Evolutionary conservation across 441 rosid genomes (phyloP).

Genomic region (Adansonia grandidieri): DNA sequence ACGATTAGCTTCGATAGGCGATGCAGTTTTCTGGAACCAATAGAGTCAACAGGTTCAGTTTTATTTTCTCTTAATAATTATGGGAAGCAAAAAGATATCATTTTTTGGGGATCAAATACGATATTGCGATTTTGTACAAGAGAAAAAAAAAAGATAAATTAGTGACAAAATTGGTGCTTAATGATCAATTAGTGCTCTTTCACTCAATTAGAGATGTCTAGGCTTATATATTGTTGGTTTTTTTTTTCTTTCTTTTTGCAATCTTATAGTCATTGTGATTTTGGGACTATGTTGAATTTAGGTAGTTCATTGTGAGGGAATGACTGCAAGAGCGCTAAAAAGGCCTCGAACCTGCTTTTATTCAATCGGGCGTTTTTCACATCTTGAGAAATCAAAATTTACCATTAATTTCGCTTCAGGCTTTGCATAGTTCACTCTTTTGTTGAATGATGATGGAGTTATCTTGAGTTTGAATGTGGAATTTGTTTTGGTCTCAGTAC

Average conservation of each 20-base stretch:
- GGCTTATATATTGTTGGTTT: not conserved
- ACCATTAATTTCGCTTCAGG: not conserved
- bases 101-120: conserved; percentile 6
- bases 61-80: not conserved
- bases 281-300: not conserved
- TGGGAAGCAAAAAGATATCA: not conserved
- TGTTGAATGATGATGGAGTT: not conserved
- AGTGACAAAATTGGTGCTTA: not conserved
- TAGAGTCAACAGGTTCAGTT: conserved; percentile 22
- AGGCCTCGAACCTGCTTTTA: not conserved
- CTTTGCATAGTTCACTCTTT: not conserved
- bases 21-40: not conserved
- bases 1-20: conserved; percentile 35
- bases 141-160: not conserved
- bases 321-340: not conserved
- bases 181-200: not conserved
- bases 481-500: not conserved
- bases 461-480: not conserved
- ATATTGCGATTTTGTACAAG: not conserved
- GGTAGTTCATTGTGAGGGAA: not conserved
- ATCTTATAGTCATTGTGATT: not conserved
- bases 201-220: not conserved
- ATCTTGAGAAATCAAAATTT: not conserved
- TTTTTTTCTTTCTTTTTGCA: not conserved
- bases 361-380: not conserved